Evolutionary conservation across 225 moss, liverwort and hornwort species (phyloP), one percentile per base, ranked within the genome.

Genomic region (Bryum argenteum): DNA sequence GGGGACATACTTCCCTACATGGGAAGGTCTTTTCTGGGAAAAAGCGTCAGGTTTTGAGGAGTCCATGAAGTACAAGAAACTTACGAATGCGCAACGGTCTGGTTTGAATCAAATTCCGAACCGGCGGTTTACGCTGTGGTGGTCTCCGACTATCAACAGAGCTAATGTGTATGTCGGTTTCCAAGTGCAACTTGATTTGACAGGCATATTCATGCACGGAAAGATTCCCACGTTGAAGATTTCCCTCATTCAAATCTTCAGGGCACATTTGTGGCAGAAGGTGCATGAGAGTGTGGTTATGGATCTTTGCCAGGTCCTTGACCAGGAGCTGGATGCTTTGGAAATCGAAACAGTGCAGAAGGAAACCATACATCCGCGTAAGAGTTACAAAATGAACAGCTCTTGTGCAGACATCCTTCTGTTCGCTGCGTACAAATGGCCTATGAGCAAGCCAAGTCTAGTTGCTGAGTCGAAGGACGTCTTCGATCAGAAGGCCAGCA

Each of bases 381-480:
- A 98, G 83, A 98, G 97, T 84, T 98, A 98, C 75, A 98, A 98
- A 81, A 98, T 98, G 97, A 98, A 98, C 78, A 98, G 97, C 73
- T 98, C 97, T 19, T 98, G 97, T 80, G 97, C 97, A 18, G 97
- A 98, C 67, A 98, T 98, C 23, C 87, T 98, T 65, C 80, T 98
- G 62, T 98, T 98, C 55, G 97, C 97, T 61, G 97, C 97, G 40
- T 98, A 98, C 73, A 98, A 98, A 69, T 98, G 97, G 97, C 94
- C 89, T 16, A 98, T 98, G 97, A 98, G 97, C 73, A 98, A 98
- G 67, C 97, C 97, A 44, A 98, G 97, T 68, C 82, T 98, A 38
- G 97, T 98, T 20, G 97, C 97, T 18, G 97, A 98, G 70, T 92
- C 97, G 8, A 98, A 98, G 77, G 97, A 98, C 86, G 94, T 94